Percentiles rank a stretch among this genome's conserved stretches.
Evolutionary conservation across 1,284 basidiomycete genomes (phyloP).

Genomic region (Ganoderma boninense): DNA sequence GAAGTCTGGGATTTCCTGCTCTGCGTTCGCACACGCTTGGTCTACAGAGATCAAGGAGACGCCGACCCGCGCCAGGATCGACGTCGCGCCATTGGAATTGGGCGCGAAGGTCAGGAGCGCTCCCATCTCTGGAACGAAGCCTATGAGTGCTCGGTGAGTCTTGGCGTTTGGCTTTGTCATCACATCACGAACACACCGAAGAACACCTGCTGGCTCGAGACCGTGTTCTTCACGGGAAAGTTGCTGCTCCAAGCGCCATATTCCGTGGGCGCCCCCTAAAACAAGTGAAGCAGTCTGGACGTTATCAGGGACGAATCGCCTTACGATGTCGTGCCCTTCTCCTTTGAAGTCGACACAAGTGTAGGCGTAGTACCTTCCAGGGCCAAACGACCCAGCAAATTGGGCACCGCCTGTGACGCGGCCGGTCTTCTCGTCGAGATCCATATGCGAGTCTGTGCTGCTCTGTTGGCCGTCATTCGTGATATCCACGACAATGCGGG

Average conservation of each 20-base stretch:
- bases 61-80: slow-evolving; percentile 63
- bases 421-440: slow-evolving; percentile 54
- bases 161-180: not conserved
- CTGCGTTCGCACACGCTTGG: slow-evolving; percentile 67
- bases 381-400: slow-evolving; percentile 60
- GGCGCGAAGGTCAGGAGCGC: slow-evolving; percentile 58
- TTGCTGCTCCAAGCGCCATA: slow-evolving; percentile 64
- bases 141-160: slow-evolving; percentile 26
- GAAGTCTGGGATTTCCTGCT: slow-evolving; percentile 65
- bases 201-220: slow-evolving; percentile 57
- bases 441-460: slow-evolving; percentile 54
- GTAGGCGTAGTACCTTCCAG: slow-evolving; percentile 64
- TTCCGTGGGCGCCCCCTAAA: slow-evolving; percentile 47
- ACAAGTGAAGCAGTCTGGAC: slow-evolving; percentile 24
- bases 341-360: slow-evolving; percentile 69
- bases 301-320: not conserved
- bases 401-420: slow-evolving; percentile 51
- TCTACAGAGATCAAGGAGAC: slow-evolving; percentile 67
- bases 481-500: slow-evolving; percentile 62
- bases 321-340: slow-evolving; percentile 54
- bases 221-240: slow-evolving; percentile 55
- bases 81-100: slow-evolving; percentile 40
- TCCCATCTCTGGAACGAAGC: slow-evolving; percentile 53
- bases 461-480: slow-evolving; percentile 66
- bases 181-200: slow-evolving; percentile 40